Base-by-base conservation (phyloP, 164 flowering plant genomes). In the Malania oleifera region DNA sequence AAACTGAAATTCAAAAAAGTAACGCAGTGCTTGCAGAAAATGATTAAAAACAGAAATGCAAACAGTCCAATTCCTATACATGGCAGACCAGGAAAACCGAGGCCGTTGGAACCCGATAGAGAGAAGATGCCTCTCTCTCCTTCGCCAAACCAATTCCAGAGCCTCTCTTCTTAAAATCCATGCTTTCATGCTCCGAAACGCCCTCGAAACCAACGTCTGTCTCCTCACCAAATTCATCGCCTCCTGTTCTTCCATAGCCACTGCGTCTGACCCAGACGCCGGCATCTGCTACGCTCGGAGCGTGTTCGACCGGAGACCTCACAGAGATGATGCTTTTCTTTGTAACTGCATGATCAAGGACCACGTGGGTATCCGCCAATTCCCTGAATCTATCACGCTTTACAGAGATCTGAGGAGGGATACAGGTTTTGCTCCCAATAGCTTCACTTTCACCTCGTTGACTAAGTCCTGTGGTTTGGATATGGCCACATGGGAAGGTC, bases 281-380 rank as follows among this genome's bases (percentile, higher is more conserved):
- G 72, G 73, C 24, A 57, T 79, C 26, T 47, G 48, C 28, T 67
- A 85, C 52, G 91, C 92, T 12, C 92, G 95, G 35, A 70, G 62
- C 12, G 56, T 82, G 46, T 87, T 85, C 69, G 86, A 85, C 51
- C 54, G 27, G 12, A 60, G 71, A n/a, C 69, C 73, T 34, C 70
- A 75, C 15, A 64, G 55, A 50, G 57, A 68, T 34, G 89, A 90
- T 52, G 52, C 76, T 13, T 85, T 81, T 51, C 73, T 90, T 7
- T 84, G 89, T 47, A 87, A 86, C 68, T 63, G 82, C 58, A 82
- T 87, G 86, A 84, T 90, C 57, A 82, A 70, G 67, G 73, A 83
- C 34, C 70, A 82, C 49, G 69, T 66, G 56, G 78, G 62, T 47
- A 49, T 57, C 26, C 60, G 68, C 51, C 87, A 76, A 54, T 84